A percentile compares a stretch with the other conserved stretches of the same genome.
Conservation (phyloP, 495 filamentous ascomycete species). For the Penicilliopsis zonata region DNA sequence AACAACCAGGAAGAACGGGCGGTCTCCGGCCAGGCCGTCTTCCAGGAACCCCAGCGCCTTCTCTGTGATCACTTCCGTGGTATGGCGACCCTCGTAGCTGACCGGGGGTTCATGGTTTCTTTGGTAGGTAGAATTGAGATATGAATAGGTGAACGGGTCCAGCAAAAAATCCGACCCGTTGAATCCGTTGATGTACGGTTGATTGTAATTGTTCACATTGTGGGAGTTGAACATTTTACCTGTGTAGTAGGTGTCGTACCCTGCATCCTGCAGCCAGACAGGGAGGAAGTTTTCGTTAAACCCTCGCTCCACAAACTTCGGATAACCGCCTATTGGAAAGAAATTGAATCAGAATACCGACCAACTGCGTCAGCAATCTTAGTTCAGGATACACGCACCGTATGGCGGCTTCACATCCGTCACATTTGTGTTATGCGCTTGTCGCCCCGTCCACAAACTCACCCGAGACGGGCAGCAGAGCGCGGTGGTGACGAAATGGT, state of each 20-base stretch:
- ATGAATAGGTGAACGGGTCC: constrained; percentile 60
- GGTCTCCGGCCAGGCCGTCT: constrained; percentile 37
- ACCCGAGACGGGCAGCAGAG: constrained; percentile 49
- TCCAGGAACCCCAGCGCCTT: constrained; percentile 56
- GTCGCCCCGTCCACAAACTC: constrained; percentile 45
- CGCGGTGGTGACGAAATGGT: constrained; percentile 45
- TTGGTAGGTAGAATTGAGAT: constrained; percentile 55
- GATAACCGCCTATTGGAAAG: constrained; percentile 41
- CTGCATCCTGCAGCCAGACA: constrained; percentile 49
- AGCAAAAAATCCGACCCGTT: constrained; percentile 43
- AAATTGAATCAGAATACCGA: neutral
- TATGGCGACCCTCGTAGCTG: constrained; percentile 45
- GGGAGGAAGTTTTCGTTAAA: constrained; percentile 50
- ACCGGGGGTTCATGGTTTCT: constrained; percentile 47
- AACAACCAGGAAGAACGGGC: constrained; percentile 57
- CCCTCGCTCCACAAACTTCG: constrained; percentile 49
- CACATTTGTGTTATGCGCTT: constrained; percentile 58
- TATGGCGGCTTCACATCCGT: constrained; percentile 48
- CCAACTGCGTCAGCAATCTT: neutral
- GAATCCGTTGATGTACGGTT: constrained; percentile 40
- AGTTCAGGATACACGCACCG: constrained; percentile 24
- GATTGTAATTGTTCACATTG: constrained; percentile 38
- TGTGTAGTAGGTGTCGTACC: constrained; percentile 55
- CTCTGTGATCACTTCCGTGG: constrained; percentile 47
- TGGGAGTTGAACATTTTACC: constrained; percentile 55